Conservation (phyloP, 495 filamentous ascomycete genomes). For the Tuber brumale region DNA sequence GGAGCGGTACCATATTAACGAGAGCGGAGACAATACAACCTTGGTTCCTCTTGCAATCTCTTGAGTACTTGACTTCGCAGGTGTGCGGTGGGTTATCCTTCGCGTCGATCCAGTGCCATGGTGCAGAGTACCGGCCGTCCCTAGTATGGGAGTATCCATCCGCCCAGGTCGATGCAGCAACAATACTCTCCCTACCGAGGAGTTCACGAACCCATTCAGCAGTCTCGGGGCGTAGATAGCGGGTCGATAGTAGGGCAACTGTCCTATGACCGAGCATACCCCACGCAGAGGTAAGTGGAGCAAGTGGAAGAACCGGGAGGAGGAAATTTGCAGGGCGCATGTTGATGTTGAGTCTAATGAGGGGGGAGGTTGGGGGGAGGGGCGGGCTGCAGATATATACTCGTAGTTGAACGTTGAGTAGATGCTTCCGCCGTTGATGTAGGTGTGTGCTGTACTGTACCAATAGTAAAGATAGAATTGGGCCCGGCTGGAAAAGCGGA, state of each 20-base stretch:
- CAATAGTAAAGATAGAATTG: neutral
- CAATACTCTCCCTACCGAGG: conserved; percentile 49
- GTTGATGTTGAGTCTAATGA: neutral
- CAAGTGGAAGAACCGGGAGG: conserved; percentile 20
- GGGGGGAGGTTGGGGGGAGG: neutral
- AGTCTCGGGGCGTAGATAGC: conserved; percentile 38
- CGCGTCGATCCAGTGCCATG: conserved; percentile 67
- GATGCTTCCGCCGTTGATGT: neutral
- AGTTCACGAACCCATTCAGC: conserved; percentile 27
- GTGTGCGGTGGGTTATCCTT: conserved; percentile 55
- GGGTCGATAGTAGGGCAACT: conserved; percentile 38
- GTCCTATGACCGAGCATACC: conserved; percentile 41
- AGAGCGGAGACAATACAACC: conserved; percentile 60
- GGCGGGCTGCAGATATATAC: neutral
- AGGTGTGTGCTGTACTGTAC: neutral
- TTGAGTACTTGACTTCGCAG: conserved; percentile 55
- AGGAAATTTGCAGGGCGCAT: conserved; percentile 25
- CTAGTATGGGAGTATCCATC: conserved; percentile 57
- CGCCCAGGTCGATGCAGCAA: conserved; percentile 58
- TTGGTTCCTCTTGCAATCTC: conserved; percentile 54
- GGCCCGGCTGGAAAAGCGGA: neutral
- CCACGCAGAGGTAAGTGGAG: conserved; percentile 28
- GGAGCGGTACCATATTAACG: conserved; percentile 31
- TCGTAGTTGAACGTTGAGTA: neutral
- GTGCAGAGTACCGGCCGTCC: conserved; percentile 52